These are phyloP conservation scores for Phytophthora niederhauseri DNA, from an alignment of 352 stramenopile genomes.

Conservation along the genomic window DNA sequence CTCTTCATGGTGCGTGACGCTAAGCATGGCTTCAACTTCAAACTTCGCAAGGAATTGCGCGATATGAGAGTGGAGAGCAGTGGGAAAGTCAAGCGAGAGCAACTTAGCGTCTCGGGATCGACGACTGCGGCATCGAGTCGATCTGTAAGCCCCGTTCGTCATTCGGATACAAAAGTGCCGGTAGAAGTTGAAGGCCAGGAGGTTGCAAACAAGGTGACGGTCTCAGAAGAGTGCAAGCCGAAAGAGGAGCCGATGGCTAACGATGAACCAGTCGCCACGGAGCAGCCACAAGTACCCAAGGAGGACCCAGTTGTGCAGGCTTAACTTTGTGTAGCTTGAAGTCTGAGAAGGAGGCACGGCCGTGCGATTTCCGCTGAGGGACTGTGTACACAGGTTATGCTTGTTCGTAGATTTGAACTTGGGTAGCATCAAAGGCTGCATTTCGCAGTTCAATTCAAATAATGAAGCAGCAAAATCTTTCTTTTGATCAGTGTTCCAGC, in stretches of 20 bases:
- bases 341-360: conserved; percentile 2
- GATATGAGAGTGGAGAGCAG: conserved; percentile 35
- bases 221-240: neutral
- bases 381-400: conserved; percentile 20
- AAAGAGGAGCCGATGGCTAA: neutral
- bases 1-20: conserved; percentile 75
- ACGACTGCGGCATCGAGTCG: conserved; percentile 38
- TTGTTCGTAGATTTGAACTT: conserved; percentile 12
- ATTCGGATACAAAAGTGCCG: conserved; percentile 7
- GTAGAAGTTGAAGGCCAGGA: conserved; percentile 1
- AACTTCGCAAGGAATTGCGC: conserved; percentile 65
- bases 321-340: conserved; percentile 13
- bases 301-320: conserved; percentile 4
- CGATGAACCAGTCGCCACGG: conserved; percentile 5
- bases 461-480: conserved; percentile 29
- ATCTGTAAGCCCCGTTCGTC: conserved; percentile 32
- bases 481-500: neutral
- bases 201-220: neutral
- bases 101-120: conserved; percentile 30
- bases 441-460: conserved; percentile 14
- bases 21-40: conserved; percentile 71
- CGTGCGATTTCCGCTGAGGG: conserved; percentile 7
- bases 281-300: conserved; percentile 4
- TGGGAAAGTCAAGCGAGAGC: conserved; percentile 31
- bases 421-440: neutral